These are phyloP conservation scores for Dothiorella sarmentorum DNA, from an alignment of 2,329 filamentous ascomycete species.

Conservation along the genomic window DNA sequence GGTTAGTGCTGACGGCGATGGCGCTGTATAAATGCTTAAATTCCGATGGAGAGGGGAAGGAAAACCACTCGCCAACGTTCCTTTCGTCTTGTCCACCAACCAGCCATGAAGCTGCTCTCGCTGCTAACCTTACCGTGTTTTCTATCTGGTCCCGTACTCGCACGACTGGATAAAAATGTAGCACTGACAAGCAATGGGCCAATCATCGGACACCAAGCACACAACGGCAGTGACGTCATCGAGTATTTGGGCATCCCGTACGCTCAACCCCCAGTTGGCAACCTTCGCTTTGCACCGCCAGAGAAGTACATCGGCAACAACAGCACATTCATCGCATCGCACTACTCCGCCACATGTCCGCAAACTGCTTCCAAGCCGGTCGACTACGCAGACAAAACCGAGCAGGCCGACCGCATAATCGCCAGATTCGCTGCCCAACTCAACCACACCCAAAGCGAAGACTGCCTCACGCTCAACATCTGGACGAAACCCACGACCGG, in stretches of 20 bases:
- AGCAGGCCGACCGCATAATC: not conserved
- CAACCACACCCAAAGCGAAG: slow-evolving; percentile 23
- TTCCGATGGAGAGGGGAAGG: too few relatives aligned
- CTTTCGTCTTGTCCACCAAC: not conserved
- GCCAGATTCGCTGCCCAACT: not conserved
- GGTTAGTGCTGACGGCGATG: not conserved
- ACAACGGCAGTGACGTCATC: slow-evolving; percentile 25
- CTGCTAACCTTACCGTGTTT: not conserved
- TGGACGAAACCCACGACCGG: slow-evolving; percentile 29
- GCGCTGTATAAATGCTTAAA: not conserved
- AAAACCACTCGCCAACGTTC: not conserved
- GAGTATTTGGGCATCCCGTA: slow-evolving; percentile 39
- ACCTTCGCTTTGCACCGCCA: slow-evolving; percentile 33
- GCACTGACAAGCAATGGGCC: slow-evolving; percentile 24
- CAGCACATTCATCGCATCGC: slow-evolving; percentile 25
- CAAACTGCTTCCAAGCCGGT: not conserved
- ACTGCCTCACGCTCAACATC: slow-evolving; percentile 35
- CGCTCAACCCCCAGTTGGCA: slow-evolving; percentile 32
- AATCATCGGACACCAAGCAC: slow-evolving; percentile 31
- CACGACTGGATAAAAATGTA: not conserved
- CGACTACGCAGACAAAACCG: not conserved
- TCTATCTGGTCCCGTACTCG: not conserved
- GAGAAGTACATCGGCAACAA: slow-evolving; percentile 25
- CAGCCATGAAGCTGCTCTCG: not conserved
- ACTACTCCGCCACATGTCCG: not conserved